These are phyloP conservation scores for Colletotrichum gigasporum DNA, from an alignment of 2,329 filamentous ascomycete species.

Conservation along the genomic window DNA sequence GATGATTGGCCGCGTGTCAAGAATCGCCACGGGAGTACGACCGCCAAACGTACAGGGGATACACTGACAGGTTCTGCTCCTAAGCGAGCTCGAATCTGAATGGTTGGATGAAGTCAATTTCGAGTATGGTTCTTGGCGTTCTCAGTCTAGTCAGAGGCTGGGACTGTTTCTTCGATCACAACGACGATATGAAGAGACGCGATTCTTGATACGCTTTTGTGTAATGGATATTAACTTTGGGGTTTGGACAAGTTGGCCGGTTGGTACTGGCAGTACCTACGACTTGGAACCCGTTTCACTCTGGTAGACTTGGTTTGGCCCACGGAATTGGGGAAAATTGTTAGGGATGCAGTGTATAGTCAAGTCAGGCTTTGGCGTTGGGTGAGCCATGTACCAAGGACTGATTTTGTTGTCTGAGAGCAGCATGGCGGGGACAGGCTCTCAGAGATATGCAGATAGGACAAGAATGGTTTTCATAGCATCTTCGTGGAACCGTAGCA, in stretches of 20 bases:
- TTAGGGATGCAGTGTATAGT: not conserved
- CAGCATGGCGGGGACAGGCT: not conserved
- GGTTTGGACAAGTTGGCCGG: not conserved
- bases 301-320: conserved; percentile 8
- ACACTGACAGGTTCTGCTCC: conserved; percentile 40
- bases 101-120: not conserved
- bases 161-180: conserved; percentile 7
- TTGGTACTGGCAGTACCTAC: not conserved
- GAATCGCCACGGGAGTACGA: conserved; percentile 42
- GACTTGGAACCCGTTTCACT: not conserved
- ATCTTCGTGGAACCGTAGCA: too few species aligned
- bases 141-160: not conserved
- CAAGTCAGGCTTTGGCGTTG: conserved; percentile 1
- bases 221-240: conserved; percentile 29
- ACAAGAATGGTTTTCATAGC: conserved; percentile 10
- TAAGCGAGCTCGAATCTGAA: conserved; percentile 48
- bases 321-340: not conserved
- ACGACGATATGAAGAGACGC: conserved; percentile 7
- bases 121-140: conserved; percentile 19
- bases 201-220: conserved; percentile 30
- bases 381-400: conserved; percentile 17
- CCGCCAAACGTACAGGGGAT: conserved; percentile 15
- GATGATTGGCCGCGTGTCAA: conserved; percentile 76
- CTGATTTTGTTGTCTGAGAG: conserved; percentile 5
- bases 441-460: conserved; percentile 14